phyloP scores from a whole-genome alignment of 2,329 filamentous ascomycete genomes.

The Rutstroemia sp. region DNA sequence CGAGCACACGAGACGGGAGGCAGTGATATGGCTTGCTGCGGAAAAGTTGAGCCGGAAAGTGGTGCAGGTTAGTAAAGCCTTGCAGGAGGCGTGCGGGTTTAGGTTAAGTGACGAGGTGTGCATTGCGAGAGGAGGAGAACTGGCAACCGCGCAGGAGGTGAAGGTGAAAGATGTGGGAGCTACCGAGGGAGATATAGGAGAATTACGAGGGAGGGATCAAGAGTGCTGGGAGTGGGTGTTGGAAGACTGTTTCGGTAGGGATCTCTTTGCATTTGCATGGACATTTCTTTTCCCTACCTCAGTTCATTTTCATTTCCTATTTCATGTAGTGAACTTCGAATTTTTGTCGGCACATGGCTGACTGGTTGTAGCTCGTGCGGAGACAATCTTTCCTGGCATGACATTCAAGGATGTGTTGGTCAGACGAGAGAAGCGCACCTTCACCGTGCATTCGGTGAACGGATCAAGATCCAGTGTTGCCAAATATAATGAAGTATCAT shows the following conservation, averaged over 20 bases:
- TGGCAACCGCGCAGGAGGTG: slow-evolving; percentile 51
- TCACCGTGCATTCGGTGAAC: slow-evolving; percentile 51
- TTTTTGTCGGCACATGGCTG: slow-evolving; percentile 12
- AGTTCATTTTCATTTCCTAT: not conserved
- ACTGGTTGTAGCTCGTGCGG: slow-evolving; percentile 45
- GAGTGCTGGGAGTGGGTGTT: slow-evolving; percentile 42
- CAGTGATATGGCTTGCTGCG: slow-evolving; percentile 54
- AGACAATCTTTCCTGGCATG: slow-evolving; percentile 63
- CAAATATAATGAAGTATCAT: slow-evolving; percentile 19
- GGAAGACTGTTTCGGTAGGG: slow-evolving; percentile 34
- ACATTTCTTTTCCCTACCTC: not conserved
- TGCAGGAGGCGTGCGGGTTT: slow-evolving; percentile 66
- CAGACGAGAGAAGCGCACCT: slow-evolving; percentile 51
- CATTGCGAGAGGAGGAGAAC: slow-evolving; percentile 43
- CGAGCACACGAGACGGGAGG: slow-evolving; percentile 28
- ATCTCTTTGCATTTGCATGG: not conserved
- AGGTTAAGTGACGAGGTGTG: slow-evolving; percentile 63
- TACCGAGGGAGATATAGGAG: slow-evolving; percentile 20
- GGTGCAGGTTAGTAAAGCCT: slow-evolving; percentile 63
- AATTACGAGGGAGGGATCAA: slow-evolving; percentile 31
- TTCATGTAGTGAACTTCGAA: not conserved
- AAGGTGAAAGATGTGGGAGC: slow-evolving; percentile 50
- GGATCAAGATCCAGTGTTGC: slow-evolving; percentile 35
- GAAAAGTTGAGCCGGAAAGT: slow-evolving; percentile 60
- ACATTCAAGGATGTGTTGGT: slow-evolving; percentile 57